Conservation (phyloP, 2,329 filamentous ascomycete species). For the Drechslerella dactyloides region DNA sequence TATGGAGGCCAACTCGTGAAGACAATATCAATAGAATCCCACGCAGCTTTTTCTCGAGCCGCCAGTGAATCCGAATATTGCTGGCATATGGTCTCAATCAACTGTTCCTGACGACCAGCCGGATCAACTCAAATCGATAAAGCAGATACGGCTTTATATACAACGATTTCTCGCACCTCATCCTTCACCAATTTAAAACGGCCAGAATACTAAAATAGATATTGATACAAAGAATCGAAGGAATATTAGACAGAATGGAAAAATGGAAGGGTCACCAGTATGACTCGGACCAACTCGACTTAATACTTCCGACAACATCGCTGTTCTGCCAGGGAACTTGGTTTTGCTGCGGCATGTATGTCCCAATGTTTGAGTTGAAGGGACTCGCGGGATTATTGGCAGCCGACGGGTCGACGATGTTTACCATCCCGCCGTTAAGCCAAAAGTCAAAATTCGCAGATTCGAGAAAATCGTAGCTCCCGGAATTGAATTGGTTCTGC, state of each 20-base stretch:
- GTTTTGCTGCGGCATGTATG: slow-evolving; percentile 34
- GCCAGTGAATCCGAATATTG: no score
- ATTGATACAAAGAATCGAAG: slow-evolving; percentile 25
- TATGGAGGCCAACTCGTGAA: no score
- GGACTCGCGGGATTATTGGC: slow-evolving; percentile 40
- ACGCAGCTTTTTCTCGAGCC: no score
- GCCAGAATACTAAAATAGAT: slow-evolving; percentile 12
- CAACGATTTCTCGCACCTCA: neutral
- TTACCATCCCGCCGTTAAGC: slow-evolving; percentile 47
- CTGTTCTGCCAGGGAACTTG: slow-evolving; percentile 46
- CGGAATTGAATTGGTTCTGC: slow-evolving; percentile 33
- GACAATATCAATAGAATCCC: no score
- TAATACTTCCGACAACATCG: slow-evolving; percentile 43
- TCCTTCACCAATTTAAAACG: neutral
- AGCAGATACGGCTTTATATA: neutral
- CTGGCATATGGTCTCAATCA: no score
- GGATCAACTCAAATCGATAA: no score
- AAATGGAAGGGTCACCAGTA: slow-evolving; percentile 27
- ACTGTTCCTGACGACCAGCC: no score
- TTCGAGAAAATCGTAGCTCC: slow-evolving; percentile 46
- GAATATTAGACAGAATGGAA: slow-evolving; percentile 4
- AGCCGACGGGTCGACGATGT: slow-evolving; percentile 38
- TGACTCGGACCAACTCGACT: slow-evolving; percentile 41
- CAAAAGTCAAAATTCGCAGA: slow-evolving; percentile 49
- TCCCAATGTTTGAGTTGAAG: slow-evolving; percentile 31